Evolutionary conservation across 306 rosid species (phyloP), one percentile per base, ranked within the genome.

Genomic region (Vigna reflexopilosa): DNA sequence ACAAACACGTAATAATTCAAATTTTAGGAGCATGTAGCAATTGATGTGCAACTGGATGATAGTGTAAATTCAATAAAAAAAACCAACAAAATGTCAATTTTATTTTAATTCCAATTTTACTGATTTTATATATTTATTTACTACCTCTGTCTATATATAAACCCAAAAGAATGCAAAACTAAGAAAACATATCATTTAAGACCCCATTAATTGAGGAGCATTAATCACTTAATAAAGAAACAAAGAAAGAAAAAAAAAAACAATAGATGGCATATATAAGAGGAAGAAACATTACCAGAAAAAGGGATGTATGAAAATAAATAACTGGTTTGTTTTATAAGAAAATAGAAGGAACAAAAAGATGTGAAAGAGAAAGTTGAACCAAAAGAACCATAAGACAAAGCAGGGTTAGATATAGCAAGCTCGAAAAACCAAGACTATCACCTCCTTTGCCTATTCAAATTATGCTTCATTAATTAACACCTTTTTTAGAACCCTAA

Each of bases 351-450:
- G 5, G 67, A 61, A 26, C 42, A 61, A 14, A 61, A 28, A 28
- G 67, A 30, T 6, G 67, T 61, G 67, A 61, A 61, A 61, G 44
- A 30, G 67, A 59, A 59, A 61, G 67, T 9, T 13, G 20, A 61
- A 61, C 67, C 12, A 42, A 28, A 59, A 30, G 44, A 62, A 62
- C 13, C 47, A 34, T 7, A 32, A 34, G 24, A 12, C 45, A 62
- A 16, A 34, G 24, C 24, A 36, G 9, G 34, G 34, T 42, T 42
- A 20, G 32, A 42, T 16, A 55, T 12, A 44, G 34, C 62, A 57
- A 57, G n/a, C 12, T 47, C 12, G 42, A 19, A 20, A 72, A 56
- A 20, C 55, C 67, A 57, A 24, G 13, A 7, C n/a, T 55, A 15
- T 22, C 40, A 22, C 45, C 68, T 16, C 10, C 77, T 22, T 57